phyloP scores from a whole-genome alignment of 2,329 filamentous ascomycete genomes.

The Clonostachys sp. region DNA sequence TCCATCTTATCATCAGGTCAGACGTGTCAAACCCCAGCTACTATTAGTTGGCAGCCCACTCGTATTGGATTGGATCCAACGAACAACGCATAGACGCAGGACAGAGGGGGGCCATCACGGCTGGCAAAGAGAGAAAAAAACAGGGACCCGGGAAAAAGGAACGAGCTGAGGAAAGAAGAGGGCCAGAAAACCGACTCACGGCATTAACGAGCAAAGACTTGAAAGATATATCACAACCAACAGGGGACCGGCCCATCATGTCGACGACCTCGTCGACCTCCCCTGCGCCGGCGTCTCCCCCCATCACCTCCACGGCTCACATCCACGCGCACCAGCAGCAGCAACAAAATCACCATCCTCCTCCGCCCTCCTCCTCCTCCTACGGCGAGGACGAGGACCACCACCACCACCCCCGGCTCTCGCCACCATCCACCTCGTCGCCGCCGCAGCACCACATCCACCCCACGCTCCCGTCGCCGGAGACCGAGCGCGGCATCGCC shows the following conservation, averaged over 20 bases:
- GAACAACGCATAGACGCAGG: too few species aligned
- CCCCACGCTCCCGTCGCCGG: slow-evolving; percentile 31
- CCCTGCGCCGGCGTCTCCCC: neutral
- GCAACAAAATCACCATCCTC: neutral
- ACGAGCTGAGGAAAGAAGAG: too few species aligned
- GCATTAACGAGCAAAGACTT: neutral
- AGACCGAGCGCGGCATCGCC: slow-evolving; percentile 41
- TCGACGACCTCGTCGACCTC: neutral
- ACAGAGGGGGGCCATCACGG: too few species aligned
- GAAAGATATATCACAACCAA: neutral
- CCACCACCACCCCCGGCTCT: slow-evolving; percentile 3
- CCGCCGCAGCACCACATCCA: slow-evolving; percentile 4
- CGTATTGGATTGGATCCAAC: too few species aligned
- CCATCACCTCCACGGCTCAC: neutral
- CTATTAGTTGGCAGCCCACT: too few species aligned
- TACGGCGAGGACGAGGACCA: slow-evolving; percentile 1
- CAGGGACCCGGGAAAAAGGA: too few species aligned
- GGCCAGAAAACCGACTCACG: too few species aligned
- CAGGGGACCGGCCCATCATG: neutral
- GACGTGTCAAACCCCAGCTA: too few species aligned
- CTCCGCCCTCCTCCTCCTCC: slow-evolving; percentile 1
- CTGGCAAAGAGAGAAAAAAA: too few species aligned
- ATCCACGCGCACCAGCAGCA: slow-evolving; percentile 3
- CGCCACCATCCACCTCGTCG: neutral
- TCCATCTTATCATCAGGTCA: too few species aligned